These are phyloP conservation scores for Fusarium duplospermum DNA, from an alignment of 2,329 filamentous ascomycete genomes.

Conservation along the genomic window DNA sequence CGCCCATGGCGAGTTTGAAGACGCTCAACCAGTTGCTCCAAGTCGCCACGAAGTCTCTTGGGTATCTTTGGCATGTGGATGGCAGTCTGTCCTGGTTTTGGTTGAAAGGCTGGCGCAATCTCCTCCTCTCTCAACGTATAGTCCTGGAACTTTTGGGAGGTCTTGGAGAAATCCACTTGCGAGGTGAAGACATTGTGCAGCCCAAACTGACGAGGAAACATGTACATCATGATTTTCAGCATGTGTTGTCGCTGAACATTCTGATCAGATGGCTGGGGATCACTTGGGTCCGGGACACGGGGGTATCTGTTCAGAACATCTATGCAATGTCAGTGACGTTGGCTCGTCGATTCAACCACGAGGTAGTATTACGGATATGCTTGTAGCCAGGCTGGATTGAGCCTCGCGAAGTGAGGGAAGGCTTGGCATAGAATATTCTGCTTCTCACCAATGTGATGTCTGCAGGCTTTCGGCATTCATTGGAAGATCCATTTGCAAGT, in stretches of 20 bases:
- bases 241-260: conserved; percentile 59
- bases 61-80: conserved; percentile 58
- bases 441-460: conserved; percentile 82
- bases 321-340: conserved; percentile 51
- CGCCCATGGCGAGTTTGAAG: conserved; percentile 77
- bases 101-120: conserved; percentile 59
- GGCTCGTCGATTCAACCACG: not conserved
- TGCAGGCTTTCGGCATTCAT: conserved; percentile 52
- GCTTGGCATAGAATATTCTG: conserved; percentile 86
- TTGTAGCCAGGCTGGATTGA: conserved; percentile 79
- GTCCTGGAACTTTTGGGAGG: conserved; percentile 81
- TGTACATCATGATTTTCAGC: conserved; percentile 84
- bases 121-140: conserved; percentile 89
- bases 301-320: conserved; percentile 83
- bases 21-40: conserved; percentile 69
- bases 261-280: not conserved
- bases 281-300: not conserved
- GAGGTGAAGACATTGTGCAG: conserved; percentile 94
- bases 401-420: conserved; percentile 75
- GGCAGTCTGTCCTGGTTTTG: conserved; percentile 20
- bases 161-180: conserved; percentile 71
- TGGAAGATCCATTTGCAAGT: not conserved
- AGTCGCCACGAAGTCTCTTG: conserved; percentile 74
- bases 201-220: conserved; percentile 91
- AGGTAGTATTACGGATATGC: conserved; percentile 76